phyloP scores from a whole-genome alignment of 2,329 filamentous ascomycete genomes.

The Aspergillus sp. region DNA sequence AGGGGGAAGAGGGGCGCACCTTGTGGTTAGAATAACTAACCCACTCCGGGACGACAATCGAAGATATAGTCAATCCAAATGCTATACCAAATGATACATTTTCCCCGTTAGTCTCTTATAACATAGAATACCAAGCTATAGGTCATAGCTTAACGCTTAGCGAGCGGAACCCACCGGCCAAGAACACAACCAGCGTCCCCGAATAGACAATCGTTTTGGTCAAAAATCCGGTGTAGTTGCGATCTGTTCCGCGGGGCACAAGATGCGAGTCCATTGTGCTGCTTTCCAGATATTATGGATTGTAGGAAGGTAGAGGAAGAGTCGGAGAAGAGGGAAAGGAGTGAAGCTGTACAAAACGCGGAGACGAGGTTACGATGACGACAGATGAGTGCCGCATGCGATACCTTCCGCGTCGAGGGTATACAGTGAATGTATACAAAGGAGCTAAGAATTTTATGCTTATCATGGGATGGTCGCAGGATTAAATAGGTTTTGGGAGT shows the following conservation, averaged over 20 bases:
- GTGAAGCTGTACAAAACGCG: not conserved
- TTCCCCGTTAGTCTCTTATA: not conserved
- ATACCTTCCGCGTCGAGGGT: not conserved
- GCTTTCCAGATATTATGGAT: not conserved
- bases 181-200: constrained; percentile 38
- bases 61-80: constrained; percentile 39
- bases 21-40: constrained; percentile 41
- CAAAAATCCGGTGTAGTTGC: constrained; percentile 43
- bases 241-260: constrained; percentile 35
- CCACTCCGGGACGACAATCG: constrained; percentile 44
- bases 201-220: constrained; percentile 45
- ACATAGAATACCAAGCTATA: not conserved
- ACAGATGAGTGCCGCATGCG: not conserved
- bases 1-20: constrained; percentile 19
- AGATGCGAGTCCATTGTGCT: constrained; percentile 37
- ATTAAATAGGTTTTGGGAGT: not conserved
- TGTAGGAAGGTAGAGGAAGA: not conserved
- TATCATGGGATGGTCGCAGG: not conserved
- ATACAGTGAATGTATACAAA: not conserved
- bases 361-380: constrained; percentile 1
- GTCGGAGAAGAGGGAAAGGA: not conserved
- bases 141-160: not conserved
- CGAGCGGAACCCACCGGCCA: constrained; percentile 30
- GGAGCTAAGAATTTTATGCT: not conserved
- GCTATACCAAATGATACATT: constrained; percentile 22